Percentiles rank a stretch among this genome's conserved stretches.
Evolutionary conservation across 441 rosid species (phyloP).

Genomic region (Dalechampia spathulata): DNA sequence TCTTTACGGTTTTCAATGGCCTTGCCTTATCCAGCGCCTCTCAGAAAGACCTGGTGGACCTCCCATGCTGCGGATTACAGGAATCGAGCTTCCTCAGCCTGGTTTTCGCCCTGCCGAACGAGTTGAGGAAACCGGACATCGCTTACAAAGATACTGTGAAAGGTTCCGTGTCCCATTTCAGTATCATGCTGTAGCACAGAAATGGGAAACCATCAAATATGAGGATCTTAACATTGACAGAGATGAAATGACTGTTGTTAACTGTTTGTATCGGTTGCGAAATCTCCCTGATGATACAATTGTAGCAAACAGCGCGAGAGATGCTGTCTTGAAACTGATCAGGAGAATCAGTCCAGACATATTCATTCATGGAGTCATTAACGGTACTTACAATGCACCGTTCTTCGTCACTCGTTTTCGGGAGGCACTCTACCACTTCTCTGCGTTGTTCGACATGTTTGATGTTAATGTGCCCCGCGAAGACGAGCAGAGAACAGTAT

Average conservation of each 20-base stretch:
- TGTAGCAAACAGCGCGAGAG: constrained; percentile 46
- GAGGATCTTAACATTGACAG: constrained; percentile 53
- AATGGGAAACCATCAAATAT: constrained; percentile 42
- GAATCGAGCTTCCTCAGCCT: constrained; percentile 42
- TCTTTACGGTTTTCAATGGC: constrained; percentile 70
- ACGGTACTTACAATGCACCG: constrained; percentile 36
- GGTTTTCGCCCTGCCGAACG: constrained; percentile 50
- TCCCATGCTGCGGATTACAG: constrained; percentile 47
- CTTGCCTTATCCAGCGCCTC: constrained; percentile 29
- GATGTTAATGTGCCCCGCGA: constrained; percentile 21
- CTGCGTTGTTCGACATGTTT: constrained; percentile 34
- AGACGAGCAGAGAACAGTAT: constrained; percentile 36
- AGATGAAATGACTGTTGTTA: constrained; percentile 47
- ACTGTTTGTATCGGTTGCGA: constrained; percentile 42
- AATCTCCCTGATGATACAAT: constrained; percentile 68
- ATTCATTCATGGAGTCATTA: constrained; percentile 36
- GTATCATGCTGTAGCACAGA: constrained; percentile 35
- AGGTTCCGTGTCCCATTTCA: constrained; percentile 40
- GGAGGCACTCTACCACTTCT: constrained; percentile 37
- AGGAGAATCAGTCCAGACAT: constrained; percentile 47
- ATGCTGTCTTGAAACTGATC: constrained; percentile 45
- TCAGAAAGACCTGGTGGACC: constrained; percentile 35
- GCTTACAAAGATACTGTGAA: constrained; percentile 38
- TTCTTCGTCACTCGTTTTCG: constrained; percentile 36
- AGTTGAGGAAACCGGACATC: constrained; percentile 42